Conservation (phyloP, 2,329 filamentous ascomycete genomes). For the Aspergillus alliaceus region DNA sequence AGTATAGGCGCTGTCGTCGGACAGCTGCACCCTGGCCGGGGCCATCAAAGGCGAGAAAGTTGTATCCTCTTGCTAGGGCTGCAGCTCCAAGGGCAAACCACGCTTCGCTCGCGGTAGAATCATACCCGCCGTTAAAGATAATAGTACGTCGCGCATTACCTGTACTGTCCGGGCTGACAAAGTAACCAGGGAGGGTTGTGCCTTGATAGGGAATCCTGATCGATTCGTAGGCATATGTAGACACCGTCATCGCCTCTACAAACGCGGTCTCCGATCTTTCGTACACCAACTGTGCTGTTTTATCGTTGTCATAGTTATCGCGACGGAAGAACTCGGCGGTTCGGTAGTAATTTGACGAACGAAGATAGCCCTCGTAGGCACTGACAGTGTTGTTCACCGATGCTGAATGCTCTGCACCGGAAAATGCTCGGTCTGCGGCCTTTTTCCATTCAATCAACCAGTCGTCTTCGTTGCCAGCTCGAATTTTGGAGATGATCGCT, state of each 20-base stretch:
- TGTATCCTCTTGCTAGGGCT: constrained; percentile 31
- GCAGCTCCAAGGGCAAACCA: constrained; percentile 26
- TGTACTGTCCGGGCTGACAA: background rate
- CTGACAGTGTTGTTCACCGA: background rate
- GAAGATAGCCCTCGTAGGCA: background rate
- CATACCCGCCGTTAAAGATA: constrained; percentile 28
- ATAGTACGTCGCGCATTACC: constrained; percentile 12
- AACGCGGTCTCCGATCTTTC: background rate
- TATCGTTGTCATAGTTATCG: background rate
- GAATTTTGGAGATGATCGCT: background rate
- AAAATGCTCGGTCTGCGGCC: background rate
- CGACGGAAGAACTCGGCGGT: constrained; percentile 1
- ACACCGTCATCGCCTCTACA: background rate
- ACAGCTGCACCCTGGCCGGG: constrained; percentile 32
- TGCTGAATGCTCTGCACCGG: background rate
- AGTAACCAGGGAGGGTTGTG: background rate
- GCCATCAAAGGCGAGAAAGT: constrained; percentile 34
- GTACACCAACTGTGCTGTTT: background rate
- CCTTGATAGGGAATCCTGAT: background rate
- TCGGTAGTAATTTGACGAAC: background rate
- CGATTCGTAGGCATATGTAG: background rate
- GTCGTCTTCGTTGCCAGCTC: background rate
- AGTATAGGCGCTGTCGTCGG: constrained; percentile 25
- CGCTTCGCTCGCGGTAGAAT: constrained; percentile 30
- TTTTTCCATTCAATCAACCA: background rate